Evolutionary conservation across 2,329 filamentous ascomycete genomes (phyloP), one percentile per base, ranked within the genome.

Genomic region (Dactylellina cionopaga): DNA sequence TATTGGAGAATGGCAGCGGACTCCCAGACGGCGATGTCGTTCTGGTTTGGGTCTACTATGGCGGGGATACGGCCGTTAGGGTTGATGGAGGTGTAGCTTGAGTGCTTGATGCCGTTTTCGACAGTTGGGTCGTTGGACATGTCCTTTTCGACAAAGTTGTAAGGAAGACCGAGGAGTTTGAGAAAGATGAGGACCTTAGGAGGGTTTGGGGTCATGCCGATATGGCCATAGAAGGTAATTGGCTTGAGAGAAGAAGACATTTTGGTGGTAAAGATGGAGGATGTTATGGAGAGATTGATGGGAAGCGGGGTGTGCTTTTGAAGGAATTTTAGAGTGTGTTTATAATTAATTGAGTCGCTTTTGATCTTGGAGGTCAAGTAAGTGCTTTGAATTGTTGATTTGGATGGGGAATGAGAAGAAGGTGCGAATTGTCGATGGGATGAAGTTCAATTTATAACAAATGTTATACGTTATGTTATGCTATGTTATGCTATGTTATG

Each of bases 1-100:
- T 85, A 85, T 66, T 83, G 80, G 65, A 85, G 76, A 75, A 85
- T 84, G 9, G 84, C 84, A 22, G 82, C 83, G 13, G 81, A 83
- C 76, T 85, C 83, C 81, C 82, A 85, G 39, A 84, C 79, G 0
- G 80, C 81, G 37, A 85, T 77, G 65, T 79, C 80, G 41, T 82
- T 84, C 68, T 82, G 81, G 68, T 82, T 81, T 73, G 84, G 83
- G 63, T 83, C 78, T 35, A 84, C 76, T 29, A 81, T 78, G 13
- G 78, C 73, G 0, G 80, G 80, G 10, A 80, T 43, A 15, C 79
- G 78, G 27, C 80, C 80, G 68, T 81, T 81, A 22, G 79, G 80
- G 65, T 81, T 81, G 55, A 80, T 56, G 9, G 76, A 74, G 15
- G 65, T 74, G 59, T 77, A 80, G 11, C 74, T 76, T 41, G 78